A percentile compares a stretch with the other conserved stretches of the same genome.
Conservation (phyloP, 108 stramenopile genomes). For the Nitzschia inconspicua region DNA sequence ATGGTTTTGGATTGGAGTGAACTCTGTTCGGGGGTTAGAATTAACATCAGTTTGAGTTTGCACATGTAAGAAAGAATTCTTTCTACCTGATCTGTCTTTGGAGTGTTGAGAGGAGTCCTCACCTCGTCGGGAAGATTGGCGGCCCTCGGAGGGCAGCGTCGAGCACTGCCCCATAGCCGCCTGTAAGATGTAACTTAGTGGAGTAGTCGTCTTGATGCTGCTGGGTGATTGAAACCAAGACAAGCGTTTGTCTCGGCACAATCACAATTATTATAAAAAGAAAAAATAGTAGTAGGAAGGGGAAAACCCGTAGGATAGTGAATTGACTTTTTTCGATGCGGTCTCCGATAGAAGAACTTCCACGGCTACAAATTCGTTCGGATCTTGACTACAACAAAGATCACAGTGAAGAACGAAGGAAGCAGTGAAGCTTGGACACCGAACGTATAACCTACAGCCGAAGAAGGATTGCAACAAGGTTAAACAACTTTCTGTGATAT, state of each 20-base stretch:
- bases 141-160: constrained; percentile 57
- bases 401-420: too few relatives aligned
- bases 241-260: constrained; percentile 17
- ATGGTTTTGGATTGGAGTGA: constrained; percentile 6
- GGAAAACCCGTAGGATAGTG: too few relatives aligned
- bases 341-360: too few relatives aligned
- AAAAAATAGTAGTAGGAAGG: neutral
- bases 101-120: constrained; percentile 2
- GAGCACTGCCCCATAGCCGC: constrained; percentile 77
- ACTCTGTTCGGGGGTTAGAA: neutral
- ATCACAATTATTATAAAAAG: constrained; percentile 7
- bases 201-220: constrained; percentile 38
- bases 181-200: constrained; percentile 63
- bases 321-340: too few relatives aligned
- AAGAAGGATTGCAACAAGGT: too few relatives aligned
- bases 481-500: too few relatives aligned
- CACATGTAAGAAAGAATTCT: constrained; percentile 12
- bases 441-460: too few relatives aligned
- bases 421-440: too few relatives aligned
- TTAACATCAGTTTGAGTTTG: constrained; percentile 5
- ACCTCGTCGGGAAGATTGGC: constrained; percentile 15
- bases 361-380: too few relatives aligned
- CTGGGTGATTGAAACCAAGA: constrained; percentile 33
- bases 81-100: constrained; percentile 7
- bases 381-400: too few relatives aligned